These are phyloP conservation scores for Gypsophila paniculata DNA, from an alignment of 179 eudicot species.

Conservation along the genomic window DNA sequence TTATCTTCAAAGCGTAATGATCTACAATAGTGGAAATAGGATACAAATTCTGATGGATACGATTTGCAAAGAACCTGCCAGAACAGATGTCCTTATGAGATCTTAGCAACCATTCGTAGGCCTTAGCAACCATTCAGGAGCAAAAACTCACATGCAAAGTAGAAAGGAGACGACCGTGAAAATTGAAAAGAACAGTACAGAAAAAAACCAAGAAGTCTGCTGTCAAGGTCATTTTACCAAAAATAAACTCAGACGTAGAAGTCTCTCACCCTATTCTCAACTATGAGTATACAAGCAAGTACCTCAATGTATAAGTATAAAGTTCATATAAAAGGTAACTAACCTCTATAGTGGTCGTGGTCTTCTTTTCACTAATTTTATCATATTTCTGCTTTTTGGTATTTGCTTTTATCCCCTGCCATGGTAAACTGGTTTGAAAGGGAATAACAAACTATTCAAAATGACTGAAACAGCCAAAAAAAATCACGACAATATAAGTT, in stretches of 20 bases:
- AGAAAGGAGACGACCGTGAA: background rate
- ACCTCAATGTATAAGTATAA: background rate
- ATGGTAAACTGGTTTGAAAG: constrained; percentile 64
- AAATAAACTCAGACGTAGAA: background rate
- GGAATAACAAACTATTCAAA: constrained; percentile 11
- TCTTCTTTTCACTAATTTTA: constrained; percentile 92
- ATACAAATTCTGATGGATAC: constrained; percentile 83
- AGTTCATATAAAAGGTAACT: background rate
- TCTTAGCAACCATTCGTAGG: constrained; percentile 4
- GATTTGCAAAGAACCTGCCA: constrained; percentile 83
- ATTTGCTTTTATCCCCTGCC: constrained; percentile 91
- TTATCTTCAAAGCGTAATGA: constrained; percentile 90
- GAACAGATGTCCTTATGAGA: constrained; percentile 15
- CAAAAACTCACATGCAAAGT: background rate
- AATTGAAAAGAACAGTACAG: background rate
- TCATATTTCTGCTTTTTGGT: constrained; percentile 96
- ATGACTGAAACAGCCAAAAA: background rate
- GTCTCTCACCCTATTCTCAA: background rate
- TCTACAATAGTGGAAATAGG: constrained; percentile 89
- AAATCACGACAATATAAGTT: background rate
- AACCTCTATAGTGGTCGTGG: constrained; percentile 86
- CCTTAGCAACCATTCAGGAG: background rate
- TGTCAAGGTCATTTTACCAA: background rate
- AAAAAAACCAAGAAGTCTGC: background rate
- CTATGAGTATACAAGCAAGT: background rate